Percentiles rank a stretch among this genome's conserved stretches.
phyloP scores from a whole-genome alignment of 2,329 filamentous ascomycete species.

The Verticillium klebahnii region DNA sequence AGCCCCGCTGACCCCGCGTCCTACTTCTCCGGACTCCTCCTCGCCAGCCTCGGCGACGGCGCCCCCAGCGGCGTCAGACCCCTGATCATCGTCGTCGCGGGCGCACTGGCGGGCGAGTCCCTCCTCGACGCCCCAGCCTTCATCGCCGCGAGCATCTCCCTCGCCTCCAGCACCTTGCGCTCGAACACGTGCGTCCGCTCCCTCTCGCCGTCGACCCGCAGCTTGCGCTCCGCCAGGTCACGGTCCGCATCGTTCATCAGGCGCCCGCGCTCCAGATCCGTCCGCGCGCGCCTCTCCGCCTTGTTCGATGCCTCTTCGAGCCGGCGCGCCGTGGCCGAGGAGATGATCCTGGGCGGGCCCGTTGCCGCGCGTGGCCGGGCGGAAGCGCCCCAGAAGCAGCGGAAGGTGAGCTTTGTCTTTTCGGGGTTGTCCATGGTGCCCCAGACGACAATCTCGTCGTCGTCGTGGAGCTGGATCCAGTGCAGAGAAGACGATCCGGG shows the following conservation, averaged over 20 bases:
- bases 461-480: slow-evolving; percentile 69
- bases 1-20: not conserved
- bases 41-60: not conserved
- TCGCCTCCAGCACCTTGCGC: slow-evolving; percentile 38
- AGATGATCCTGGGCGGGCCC: slow-evolving; percentile 31
- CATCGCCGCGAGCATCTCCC: slow-evolving; percentile 30
- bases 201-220: slow-evolving; percentile 39
- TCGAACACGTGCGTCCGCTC: slow-evolving; percentile 48
- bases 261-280: slow-evolving; percentile 31
- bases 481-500: slow-evolving; percentile 47
- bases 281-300: slow-evolving; percentile 39
- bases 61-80: not conserved
- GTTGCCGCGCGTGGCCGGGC: slow-evolving; percentile 30
- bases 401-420: slow-evolving; percentile 44
- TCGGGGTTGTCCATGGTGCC: slow-evolving; percentile 33
- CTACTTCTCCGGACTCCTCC: not conserved
- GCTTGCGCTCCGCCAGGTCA: slow-evolving; percentile 38
- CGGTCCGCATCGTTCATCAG: slow-evolving; percentile 37
- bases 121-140: slow-evolving; percentile 14
- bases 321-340: slow-evolving; percentile 32
- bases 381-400: slow-evolving; percentile 54
- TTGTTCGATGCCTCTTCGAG: slow-evolving; percentile 45
- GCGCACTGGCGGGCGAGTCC: slow-evolving; percentile 12
- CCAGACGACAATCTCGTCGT: slow-evolving; percentile 74
- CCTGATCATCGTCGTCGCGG: slow-evolving; percentile 2